Evolutionary conservation across 192 early-diverging fungal species (phyloP).

Genomic region (Podila minutissima): DNA sequence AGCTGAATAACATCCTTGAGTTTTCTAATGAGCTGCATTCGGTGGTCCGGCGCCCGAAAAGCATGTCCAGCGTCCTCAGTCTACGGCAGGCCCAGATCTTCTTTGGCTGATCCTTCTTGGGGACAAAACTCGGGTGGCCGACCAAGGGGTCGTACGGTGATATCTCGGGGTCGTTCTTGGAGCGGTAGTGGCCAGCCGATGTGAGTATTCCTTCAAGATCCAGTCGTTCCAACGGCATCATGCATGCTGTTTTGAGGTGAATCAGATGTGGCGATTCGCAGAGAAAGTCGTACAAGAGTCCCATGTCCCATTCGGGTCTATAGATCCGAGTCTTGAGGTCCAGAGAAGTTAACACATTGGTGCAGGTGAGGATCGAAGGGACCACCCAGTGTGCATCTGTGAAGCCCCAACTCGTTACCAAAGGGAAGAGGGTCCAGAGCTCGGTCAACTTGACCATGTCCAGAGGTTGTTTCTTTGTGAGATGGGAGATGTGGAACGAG

Average conservation of each 20-base stretch:
- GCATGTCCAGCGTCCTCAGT: not conserved
- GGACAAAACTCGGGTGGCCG: not conserved
- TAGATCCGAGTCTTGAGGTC: not conserved
- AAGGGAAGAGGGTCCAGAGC: not conserved
- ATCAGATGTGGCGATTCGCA: slow-evolving; percentile 1
- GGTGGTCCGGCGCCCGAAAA: not conserved
- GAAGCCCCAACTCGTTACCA: not conserved
- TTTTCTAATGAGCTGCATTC: not conserved
- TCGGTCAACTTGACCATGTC: not conserved
- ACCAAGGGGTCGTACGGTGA: not conserved
- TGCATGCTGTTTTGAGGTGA: not conserved
- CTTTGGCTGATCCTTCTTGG: not conserved
- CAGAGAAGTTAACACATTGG: not conserved
- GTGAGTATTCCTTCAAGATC: not conserved
- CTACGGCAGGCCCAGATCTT: not conserved
- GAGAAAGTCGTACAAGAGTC: not conserved
- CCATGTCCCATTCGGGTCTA: not conserved
- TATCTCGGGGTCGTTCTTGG: not conserved
- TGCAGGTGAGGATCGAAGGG: not conserved
- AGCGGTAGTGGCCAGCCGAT: not conserved
- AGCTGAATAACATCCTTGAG: not conserved
- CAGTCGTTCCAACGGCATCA: not conserved
- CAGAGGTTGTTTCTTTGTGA: not conserved
- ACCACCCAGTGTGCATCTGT: not conserved
- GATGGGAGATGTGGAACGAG: not conserved